Conservation (phyloP, 169 alveolate species). For the Blepharisma undulans region DNA sequence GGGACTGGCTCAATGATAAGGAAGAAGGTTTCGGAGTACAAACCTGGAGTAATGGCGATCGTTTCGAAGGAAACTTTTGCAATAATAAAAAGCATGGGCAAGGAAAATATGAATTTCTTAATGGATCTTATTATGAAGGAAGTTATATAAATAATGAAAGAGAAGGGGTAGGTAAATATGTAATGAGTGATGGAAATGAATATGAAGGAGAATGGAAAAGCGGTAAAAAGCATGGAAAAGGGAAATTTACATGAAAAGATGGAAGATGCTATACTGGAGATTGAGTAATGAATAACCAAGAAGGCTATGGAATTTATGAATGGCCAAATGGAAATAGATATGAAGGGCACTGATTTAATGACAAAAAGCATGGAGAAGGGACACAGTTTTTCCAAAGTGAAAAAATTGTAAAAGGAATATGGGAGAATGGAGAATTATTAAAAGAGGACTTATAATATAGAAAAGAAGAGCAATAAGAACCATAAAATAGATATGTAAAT, state of each 20-base stretch:
- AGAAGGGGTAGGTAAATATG: background rate
- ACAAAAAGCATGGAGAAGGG: background rate
- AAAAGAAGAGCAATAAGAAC: too few species aligned
- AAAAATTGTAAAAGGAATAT: background rate
- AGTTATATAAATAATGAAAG: conserved; percentile 26
- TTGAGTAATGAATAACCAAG: background rate
- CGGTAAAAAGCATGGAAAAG: conserved; percentile 27
- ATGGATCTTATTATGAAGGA: conserved; percentile 50
- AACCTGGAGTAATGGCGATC: conserved; percentile 40
- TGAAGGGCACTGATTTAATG: background rate
- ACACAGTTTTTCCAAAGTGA: background rate
- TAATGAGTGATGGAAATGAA: background rate
- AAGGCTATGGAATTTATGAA: background rate
- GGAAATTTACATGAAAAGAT: background rate
- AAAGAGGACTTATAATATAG: too few species aligned
- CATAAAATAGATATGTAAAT: too few species aligned
- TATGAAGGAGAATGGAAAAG: background rate
- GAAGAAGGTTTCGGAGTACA: conserved; percentile 23
- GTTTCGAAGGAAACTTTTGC: conserved; percentile 48
- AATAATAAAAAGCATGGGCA: conserved; percentile 56
- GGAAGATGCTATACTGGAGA: conserved; percentile 9
- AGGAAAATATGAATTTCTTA: conserved; percentile 44
- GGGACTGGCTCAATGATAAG: conserved; percentile 44
- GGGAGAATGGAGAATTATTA: too few species aligned
- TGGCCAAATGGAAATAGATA: background rate